phyloP scores from a whole-genome alignment of 805 yeast genomes.

The Teunomyces funiuensis region DNA sequence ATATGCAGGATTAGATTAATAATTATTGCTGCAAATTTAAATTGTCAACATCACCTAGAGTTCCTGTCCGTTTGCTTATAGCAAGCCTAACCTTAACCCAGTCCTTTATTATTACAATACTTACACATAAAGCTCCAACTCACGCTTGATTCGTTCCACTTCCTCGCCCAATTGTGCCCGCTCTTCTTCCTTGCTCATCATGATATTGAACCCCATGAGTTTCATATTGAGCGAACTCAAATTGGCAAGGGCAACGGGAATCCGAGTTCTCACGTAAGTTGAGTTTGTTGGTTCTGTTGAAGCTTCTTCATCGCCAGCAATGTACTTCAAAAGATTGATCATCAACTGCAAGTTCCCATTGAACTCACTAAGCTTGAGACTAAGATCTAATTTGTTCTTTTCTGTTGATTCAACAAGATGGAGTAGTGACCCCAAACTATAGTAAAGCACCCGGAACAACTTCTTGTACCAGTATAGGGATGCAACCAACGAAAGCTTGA shows the following conservation, averaged over 20 bases:
- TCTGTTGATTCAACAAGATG: conserved; percentile 15
- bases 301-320: conserved; percentile 11
- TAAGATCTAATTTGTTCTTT: conserved; percentile 15
- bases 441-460: conserved; percentile 37
- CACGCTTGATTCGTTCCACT: conserved; percentile 6
- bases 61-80: no score
- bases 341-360: conserved; percentile 33
- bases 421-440: conserved; percentile 24
- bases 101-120: not conserved
- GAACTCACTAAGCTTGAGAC: conserved; percentile 29
- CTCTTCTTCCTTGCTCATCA: conserved; percentile 14
- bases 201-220: conserved; percentile 22
- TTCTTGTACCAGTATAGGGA: conserved; percentile 35
- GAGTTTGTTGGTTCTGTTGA: not conserved
- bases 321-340: conserved; percentile 32
- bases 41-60: not conserved
- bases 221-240: conserved; percentile 16
- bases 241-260: not conserved
- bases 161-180: conserved; percentile 9
- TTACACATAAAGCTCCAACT: not conserved
- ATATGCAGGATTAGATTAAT: no score
- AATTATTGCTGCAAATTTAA: no score
- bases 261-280: not conserved
- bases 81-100: not conserved
- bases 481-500: conserved; percentile 20